Evolutionary conservation across 257 asterid genomes (phyloP).

Genomic region (Plectranthus barbatus): DNA sequence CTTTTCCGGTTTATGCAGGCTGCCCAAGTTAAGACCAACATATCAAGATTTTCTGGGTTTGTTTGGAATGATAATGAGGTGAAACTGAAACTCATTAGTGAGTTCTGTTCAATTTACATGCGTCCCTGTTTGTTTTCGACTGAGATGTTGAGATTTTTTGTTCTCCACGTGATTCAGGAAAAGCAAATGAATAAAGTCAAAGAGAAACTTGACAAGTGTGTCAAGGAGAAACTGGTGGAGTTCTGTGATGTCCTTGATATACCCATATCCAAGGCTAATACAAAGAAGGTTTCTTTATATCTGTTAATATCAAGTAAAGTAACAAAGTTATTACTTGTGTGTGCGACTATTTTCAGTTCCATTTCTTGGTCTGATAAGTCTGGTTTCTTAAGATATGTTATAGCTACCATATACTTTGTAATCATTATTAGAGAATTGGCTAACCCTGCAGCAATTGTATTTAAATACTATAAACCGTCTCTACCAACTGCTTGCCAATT

Average conservation of each 20-base stretch:
- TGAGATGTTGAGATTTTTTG: constrained; percentile 1
- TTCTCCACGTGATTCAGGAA: constrained; percentile 42
- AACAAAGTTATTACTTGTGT: neutral
- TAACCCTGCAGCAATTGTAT: neutral
- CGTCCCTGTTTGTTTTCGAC: neutral
- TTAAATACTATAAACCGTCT: too few species aligned
- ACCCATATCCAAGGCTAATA: constrained; percentile 48
- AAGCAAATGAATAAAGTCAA: constrained; percentile 63
- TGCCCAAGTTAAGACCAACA: constrained; percentile 61
- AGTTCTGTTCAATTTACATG: neutral
- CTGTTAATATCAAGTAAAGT: neutral
- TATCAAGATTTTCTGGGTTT: constrained; percentile 83
- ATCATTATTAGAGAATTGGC: neutral
- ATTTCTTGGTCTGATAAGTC: neutral
- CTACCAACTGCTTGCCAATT: neutral
- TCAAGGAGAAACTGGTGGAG: constrained; percentile 77
- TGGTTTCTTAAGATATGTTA: neutral
- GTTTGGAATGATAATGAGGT: constrained; percentile 94
- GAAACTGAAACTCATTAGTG: neutral
- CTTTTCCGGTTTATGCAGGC: constrained; percentile 52
- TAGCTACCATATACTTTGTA: neutral
- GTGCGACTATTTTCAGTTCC: neutral
- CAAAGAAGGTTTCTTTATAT: constrained; percentile 63
- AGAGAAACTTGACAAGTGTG: constrained; percentile 84
- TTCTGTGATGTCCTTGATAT: constrained; percentile 75